phyloP scores from a whole-genome alignment of 2,329 filamentous ascomycete species.

The Chaetomium sp. region DNA sequence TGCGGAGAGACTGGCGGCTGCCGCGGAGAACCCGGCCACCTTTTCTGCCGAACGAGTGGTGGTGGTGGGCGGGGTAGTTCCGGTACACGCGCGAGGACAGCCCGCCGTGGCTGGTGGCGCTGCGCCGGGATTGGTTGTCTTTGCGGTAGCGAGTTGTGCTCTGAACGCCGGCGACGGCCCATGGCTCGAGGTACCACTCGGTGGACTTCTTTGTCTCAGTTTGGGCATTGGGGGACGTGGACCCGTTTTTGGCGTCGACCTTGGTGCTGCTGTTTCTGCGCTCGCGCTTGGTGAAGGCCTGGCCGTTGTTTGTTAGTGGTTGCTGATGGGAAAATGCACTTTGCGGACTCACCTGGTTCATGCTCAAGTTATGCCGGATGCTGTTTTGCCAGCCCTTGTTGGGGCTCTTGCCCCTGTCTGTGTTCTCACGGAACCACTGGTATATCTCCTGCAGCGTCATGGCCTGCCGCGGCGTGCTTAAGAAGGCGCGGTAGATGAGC shows the following conservation, averaged over 20 bases:
- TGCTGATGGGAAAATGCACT: not conserved
- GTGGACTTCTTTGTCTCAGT: constrained; percentile 60
- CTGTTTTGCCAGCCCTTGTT: constrained; percentile 90
- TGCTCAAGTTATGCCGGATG: constrained; percentile 92
- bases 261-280: constrained; percentile 37
- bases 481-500: constrained; percentile 76
- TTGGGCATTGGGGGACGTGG: not conserved
- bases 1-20: not conserved
- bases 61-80: constrained; percentile 10
- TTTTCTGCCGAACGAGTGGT: constrained; percentile 6
- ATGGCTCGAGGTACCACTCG: constrained; percentile 75
- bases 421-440: constrained; percentile 83
- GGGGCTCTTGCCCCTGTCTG: constrained; percentile 68
- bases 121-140: constrained; percentile 37
- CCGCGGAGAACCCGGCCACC: not conserved
- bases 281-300: constrained; percentile 46
- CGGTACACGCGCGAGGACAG: constrained; percentile 15
- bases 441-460: constrained; percentile 89
- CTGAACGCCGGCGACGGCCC: constrained; percentile 71
- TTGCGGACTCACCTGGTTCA: constrained; percentile 73
- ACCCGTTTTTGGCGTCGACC: constrained; percentile 12
- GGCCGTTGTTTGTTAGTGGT: not conserved
- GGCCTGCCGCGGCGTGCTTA: constrained; percentile 62
- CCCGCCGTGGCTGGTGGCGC: constrained; percentile 14
- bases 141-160: constrained; percentile 82